These are phyloP conservation scores for Ceratocystis cacaofunesta DNA, from an alignment of 2,329 filamentous ascomycete species.

Conservation along the genomic window DNA sequence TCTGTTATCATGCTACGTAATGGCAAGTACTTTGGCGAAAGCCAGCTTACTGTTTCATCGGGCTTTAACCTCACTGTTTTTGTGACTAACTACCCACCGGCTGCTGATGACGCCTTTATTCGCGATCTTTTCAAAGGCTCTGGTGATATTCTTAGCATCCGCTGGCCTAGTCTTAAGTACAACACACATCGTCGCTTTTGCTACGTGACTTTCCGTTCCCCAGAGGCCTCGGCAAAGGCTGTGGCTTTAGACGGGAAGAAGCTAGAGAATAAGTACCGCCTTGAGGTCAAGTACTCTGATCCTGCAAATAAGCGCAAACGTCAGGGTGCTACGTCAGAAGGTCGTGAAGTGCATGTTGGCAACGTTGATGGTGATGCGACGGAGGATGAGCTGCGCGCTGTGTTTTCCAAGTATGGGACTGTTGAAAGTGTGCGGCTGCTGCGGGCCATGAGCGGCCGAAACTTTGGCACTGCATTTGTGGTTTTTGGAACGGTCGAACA, in stretches of 20 bases:
- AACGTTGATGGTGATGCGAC: constrained; percentile 48
- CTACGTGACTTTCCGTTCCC: constrained; percentile 75
- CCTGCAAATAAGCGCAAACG: constrained; percentile 64
- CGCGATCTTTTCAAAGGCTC: constrained; percentile 54
- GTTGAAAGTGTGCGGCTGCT: constrained; percentile 61
- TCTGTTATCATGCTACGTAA: constrained; percentile 73
- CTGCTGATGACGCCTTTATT: constrained; percentile 56
- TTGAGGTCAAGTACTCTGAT: constrained; percentile 73
- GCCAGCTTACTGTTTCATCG: constrained; percentile 56
- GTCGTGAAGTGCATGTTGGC: constrained; percentile 67
- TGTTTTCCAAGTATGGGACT: constrained; percentile 62
- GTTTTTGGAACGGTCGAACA: constrained; percentile 59
- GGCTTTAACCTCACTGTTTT: constrained; percentile 72
- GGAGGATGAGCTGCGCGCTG: constrained; percentile 53
- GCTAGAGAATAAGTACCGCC: constrained; percentile 51
- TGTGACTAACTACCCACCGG: constrained; percentile 76
- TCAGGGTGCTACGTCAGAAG: constrained; percentile 68
- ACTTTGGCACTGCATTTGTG: constrained; percentile 67
- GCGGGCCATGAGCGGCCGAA: constrained; percentile 49
- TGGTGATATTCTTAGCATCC: constrained; percentile 70
- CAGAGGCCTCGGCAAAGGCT: constrained; percentile 54
- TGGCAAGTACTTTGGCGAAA: constrained; percentile 61
- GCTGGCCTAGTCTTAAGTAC: constrained; percentile 81
- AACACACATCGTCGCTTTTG: constrained; percentile 86
- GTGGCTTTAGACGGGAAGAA: constrained; percentile 53